Evolutionary conservation across 139 green algal species (phyloP), one percentile per base, ranked within the genome.

Genomic region (Chlamydomonas sphaeroides): DNA sequence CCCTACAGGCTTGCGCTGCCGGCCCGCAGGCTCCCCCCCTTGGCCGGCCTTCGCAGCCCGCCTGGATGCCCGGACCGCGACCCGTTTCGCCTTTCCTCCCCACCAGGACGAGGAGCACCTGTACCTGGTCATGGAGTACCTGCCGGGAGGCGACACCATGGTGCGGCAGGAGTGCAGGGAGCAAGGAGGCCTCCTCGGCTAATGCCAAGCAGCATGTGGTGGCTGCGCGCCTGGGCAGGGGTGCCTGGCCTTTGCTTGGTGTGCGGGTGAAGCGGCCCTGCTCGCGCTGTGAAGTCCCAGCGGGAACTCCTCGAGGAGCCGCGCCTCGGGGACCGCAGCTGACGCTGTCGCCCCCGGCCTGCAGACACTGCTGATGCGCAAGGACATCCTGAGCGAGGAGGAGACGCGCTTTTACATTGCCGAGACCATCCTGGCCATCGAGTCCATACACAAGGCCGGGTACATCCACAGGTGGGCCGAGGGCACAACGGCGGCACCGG

Each of bases 121-220:
- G 67, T 99, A 99, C 90, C 90, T 99, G n/a, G 89, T 98, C 28
- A 99, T 99, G 97, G 97, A 99, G 87, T 99, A 99, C 89, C 87
- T 99, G 78, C 95, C 96, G 21, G 97, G 94, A 3, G 97, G 97
- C 11, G 97, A 99, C 88, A 92, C 98, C 74, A 99, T 99, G 97
- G 91, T 93, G 66, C 53, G 88, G n/a, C 21, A 30, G 45, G 30
- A 35, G 42, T 1, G 62, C n/a, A 23, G 15, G 62, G n/a, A 68
- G n/a, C 62, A 41, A 41, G 30, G 15, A 8, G 7, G 62, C 62
- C 62, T 68, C 17, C 57, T n/a, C 57, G 15, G n/a, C n/a, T n/a
- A n/a, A n/a, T n/a, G n/a, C n/a, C n/a, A n/a, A n/a, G n/a, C n/a
- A n/a, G n/a, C n/a, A n/a, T n/a, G n/a, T n/a, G n/a, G n/a, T n/a